Percentiles rank a stretch among this genome's conserved stretches.
phyloP scores from a whole-genome alignment of 2,329 filamentous ascomycete species.

The Ophiocordyceps camponoti-rufipedis region DNA sequence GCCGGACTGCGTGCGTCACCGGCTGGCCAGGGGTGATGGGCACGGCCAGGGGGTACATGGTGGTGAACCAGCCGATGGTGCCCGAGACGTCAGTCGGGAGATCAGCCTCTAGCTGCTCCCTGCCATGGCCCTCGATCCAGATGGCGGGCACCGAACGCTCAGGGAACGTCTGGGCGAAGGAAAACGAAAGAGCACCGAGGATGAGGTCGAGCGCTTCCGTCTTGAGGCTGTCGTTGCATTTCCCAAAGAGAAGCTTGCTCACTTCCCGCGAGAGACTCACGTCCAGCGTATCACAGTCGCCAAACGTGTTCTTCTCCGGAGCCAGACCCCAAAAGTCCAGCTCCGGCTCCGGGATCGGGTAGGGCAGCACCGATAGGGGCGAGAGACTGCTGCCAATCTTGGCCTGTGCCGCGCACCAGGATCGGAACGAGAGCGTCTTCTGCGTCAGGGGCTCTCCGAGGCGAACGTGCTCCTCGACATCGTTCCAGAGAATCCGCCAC shows the following conservation, averaged over 20 bases:
- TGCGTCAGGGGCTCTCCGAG: slow-evolving; percentile 2
- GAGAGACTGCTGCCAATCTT: slow-evolving; percentile 1
- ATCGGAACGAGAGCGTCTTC: slow-evolving; percentile 13
- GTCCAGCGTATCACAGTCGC: slow-evolving; percentile 1
- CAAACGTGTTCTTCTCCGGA: slow-evolving; percentile 2
- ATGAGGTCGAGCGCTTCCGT: slow-evolving; percentile 21
- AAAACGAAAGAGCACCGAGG: slow-evolving; percentile 13
- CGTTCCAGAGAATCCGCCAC: slow-evolving; percentile 18
- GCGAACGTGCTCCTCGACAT: slow-evolving; percentile 4
- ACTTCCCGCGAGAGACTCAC: slow-evolving; percentile 3
- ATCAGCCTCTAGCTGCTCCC: slow-evolving; percentile 10
- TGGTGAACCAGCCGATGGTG: slow-evolving; percentile 28
- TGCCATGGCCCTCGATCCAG: slow-evolving; percentile 23
- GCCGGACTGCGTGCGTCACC: slow-evolving; percentile 4
- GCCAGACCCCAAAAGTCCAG: slow-evolving; percentile 5
- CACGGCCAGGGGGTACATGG: slow-evolving; percentile 15
- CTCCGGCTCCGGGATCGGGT: slow-evolving; percentile 3
- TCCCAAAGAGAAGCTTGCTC: slow-evolving; percentile 4
- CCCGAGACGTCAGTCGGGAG: slow-evolving; percentile 14
- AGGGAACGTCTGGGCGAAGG: slow-evolving; percentile 15
- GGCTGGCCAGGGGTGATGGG: slow-evolving; percentile 1
- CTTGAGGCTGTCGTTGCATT: slow-evolving; percentile 11
- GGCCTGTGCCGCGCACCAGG: slow-evolving; percentile 10
- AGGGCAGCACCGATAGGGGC: slow-evolving; percentile 2
- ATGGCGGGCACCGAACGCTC: slow-evolving; percentile 16